Base-by-base conservation (phyloP, 352 stramenopile species). In the Phytophthora pistaciae region DNA sequence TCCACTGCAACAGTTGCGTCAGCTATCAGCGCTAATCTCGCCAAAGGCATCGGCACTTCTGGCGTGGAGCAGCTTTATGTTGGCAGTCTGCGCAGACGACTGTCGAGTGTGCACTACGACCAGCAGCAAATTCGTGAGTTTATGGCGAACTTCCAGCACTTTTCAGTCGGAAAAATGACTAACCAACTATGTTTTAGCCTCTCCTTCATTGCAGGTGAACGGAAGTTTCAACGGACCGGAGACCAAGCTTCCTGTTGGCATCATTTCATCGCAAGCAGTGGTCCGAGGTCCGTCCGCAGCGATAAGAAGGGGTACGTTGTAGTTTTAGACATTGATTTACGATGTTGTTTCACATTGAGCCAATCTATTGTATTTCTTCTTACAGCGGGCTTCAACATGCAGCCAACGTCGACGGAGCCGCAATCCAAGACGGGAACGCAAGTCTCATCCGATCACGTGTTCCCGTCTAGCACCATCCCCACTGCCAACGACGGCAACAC, bases 71-170 rank as follows among this genome's bases (percentile, higher is more conserved):
- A 84, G 13, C 64, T 80, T 4, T 79, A 86, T 18, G 54, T 83
- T 27, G 76, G 72, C 2, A 67, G 75, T 5, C 50, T 85, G n/a
- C 76, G 83, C 36, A 67, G 85, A 14, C 68, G 82, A 0, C 62
- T 90, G 44, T 80, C 61, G 49, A 90, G 78, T 27, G 74, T 90
- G 16, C 85, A 90, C 42, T 92, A 90, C 53, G 85, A 92, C 27
- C 77, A 83, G 18, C 64, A 78, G 8, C 60, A 81, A 46, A 81
- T 53, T 53, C 70, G 76, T 87, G 56, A 49, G 64, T 69, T 11
- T 36, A 52, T 18, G n/a, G 9, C 20, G 20, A 29, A 21, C n/a
- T 4, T 27, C 8, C 10, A 25, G 11, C 14, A 29, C 7, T 54
- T n/a, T 20, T 52, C 14, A 13, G n/a, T 18, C 14, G 44, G 23